Evolutionary conservation across 768 basidiomycete genomes (phyloP).

Genomic region (Symmetrospora coprosmae): DNA sequence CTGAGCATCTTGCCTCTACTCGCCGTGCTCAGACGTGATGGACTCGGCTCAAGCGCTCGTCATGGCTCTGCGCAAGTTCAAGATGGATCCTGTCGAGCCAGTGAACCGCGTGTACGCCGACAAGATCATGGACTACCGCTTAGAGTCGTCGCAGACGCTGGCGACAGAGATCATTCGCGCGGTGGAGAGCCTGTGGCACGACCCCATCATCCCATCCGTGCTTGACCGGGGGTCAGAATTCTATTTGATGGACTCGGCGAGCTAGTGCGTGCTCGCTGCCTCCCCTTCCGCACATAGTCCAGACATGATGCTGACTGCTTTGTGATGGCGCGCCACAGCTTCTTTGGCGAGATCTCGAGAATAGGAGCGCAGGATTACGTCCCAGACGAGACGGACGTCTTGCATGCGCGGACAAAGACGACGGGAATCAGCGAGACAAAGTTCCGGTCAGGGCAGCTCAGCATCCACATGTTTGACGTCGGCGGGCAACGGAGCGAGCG

Average conservation of each 20-base stretch:
- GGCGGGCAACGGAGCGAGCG: constrained; percentile 67
- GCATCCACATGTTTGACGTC: constrained; percentile 58
- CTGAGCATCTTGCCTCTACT: background rate
- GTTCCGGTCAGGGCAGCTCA: constrained; percentile 43
- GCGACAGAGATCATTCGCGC: constrained; percentile 38
- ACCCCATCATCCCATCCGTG: constrained; percentile 42
- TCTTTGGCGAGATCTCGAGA: constrained; percentile 69
- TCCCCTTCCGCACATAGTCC: background rate
- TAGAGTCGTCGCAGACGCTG: constrained; percentile 36
- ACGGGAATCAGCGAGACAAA: constrained; percentile 82
- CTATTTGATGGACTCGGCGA: constrained; percentile 88
- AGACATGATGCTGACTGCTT: constrained; percentile 46
- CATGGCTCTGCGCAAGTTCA: constrained; percentile 70
- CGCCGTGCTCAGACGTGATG: constrained; percentile 43
- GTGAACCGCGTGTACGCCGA: constrained; percentile 47
- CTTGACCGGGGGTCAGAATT: constrained; percentile 49
- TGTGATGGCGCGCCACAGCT: constrained; percentile 72
- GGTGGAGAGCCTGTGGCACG: constrained; percentile 42
- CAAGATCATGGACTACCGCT: constrained; percentile 40
- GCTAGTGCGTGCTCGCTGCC: constrained; percentile 43
- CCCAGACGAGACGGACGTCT: constrained; percentile 71
- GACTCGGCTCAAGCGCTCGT: constrained; percentile 79
- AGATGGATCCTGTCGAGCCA: constrained; percentile 57
- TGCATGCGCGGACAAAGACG: constrained; percentile 75
- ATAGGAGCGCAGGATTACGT: constrained; percentile 69